Percentiles rank a stretch among this genome's conserved stretches.
phyloP scores from a whole-genome alignment of 73 alveolate genomes.

The Uronychia setigera region DNA sequence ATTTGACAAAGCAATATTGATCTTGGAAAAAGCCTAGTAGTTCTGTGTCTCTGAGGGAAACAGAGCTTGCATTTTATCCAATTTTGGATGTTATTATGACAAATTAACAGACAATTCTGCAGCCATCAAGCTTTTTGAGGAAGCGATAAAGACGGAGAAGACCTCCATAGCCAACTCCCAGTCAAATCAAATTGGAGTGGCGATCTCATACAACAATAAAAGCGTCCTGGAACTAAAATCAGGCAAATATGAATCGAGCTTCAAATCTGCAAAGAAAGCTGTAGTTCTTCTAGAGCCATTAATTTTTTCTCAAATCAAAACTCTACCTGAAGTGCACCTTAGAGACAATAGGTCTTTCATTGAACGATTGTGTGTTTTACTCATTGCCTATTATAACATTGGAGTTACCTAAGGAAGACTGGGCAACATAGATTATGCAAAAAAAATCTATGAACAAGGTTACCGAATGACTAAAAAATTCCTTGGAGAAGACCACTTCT shows the following conservation, averaged over 20 bases:
- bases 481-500: conserved; percentile 46
- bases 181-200: not conserved
- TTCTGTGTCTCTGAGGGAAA: not conserved
- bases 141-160: conserved; percentile 1
- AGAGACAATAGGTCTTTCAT: conserved; percentile 14
- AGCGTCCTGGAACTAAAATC: conserved; percentile 41
- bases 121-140: conserved; percentile 2
- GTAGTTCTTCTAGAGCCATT: conserved; percentile 37
- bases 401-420: conserved; percentile 29
- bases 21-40: conserved; percentile 9
- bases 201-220: conserved; percentile 50
- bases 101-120: not conserved
- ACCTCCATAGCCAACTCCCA: not conserved
- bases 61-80: not conserved
- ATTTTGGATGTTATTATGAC: conserved; percentile 8
- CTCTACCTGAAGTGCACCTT: not conserved
- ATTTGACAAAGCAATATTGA: conserved; percentile 1
- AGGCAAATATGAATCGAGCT: conserved; percentile 20
- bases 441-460: conserved; percentile 32
- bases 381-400: conserved; percentile 38
- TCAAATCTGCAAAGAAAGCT: conserved; percentile 38
- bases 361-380: conserved; percentile 27
- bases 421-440: conserved; percentile 23
- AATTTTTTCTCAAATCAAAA: conserved; percentile 18
- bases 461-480: conserved; percentile 20